Evolutionary conservation across 352 stramenopile genomes (phyloP).

Genomic region (Phytophthora pisi): DNA sequence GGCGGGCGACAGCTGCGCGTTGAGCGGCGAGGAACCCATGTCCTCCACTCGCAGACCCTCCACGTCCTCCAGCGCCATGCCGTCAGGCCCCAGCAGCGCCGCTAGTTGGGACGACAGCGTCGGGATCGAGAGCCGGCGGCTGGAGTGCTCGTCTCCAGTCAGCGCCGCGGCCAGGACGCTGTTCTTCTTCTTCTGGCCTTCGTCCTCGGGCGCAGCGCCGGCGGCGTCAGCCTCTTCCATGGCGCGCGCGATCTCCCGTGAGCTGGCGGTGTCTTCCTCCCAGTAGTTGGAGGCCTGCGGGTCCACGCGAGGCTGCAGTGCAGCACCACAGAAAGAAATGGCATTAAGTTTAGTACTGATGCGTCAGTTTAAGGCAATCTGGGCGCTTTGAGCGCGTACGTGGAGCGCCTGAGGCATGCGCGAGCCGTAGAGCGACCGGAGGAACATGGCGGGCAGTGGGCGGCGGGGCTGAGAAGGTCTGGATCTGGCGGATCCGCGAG

Average conservation of each 20-base stretch:
- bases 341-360: not conserved
- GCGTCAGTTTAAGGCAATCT: not conserved
- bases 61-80: constrained; percentile 53
- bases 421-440: constrained; percentile 77
- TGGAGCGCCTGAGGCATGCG: constrained; percentile 80
- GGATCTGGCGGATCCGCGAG: constrained; percentile 17
- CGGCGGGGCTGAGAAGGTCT: not conserved
- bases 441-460: constrained; percentile 54
- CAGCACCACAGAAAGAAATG: not conserved
- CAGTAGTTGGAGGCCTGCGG: constrained; percentile 77
- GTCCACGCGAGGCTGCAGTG: constrained; percentile 63
- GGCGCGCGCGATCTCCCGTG: constrained; percentile 61
- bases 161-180: constrained; percentile 35
- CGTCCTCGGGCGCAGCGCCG: constrained; percentile 33
- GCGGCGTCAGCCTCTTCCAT: constrained; percentile 65
- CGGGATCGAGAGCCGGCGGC: constrained; percentile 15
- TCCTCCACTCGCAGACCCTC: constrained; percentile 51
- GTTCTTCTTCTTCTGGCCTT: constrained; percentile 55
- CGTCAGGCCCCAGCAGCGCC: constrained; percentile 45
- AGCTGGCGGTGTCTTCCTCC: constrained; percentile 76
- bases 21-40: constrained; percentile 49
- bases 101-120: constrained; percentile 36
- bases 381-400: constrained; percentile 37
- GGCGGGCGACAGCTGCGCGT: constrained; percentile 68
- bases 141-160: constrained; percentile 27